Evolutionary conservation across 345 rosid genomes (phyloP).

Genomic region (Corchorus capsularis): DNA sequence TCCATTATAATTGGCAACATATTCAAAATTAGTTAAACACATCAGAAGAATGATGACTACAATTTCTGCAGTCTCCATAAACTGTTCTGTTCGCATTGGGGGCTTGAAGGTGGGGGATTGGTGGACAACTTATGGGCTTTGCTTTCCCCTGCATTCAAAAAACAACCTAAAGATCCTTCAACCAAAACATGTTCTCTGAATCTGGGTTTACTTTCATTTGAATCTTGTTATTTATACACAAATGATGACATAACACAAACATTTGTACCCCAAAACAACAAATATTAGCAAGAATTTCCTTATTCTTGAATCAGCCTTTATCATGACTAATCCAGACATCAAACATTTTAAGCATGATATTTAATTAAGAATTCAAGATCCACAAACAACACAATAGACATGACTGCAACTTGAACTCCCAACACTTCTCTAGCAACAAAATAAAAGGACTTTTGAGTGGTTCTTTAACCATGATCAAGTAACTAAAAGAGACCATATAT

Average conservation of each 20-base stretch:
- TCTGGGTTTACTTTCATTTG: background rate
- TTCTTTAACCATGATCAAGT: background rate
- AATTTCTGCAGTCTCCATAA: background rate
- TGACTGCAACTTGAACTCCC: background rate
- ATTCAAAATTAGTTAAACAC: background rate
- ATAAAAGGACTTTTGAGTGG: background rate
- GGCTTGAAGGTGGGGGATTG: too few species aligned
- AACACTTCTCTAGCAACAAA: background rate
- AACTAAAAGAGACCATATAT: background rate
- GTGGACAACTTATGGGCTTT: too few species aligned
- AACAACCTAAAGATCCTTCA: background rate
- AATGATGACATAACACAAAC: background rate
- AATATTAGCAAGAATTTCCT: background rate
- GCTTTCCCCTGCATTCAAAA: background rate
- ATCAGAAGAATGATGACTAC: background rate
- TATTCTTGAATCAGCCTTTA: background rate
- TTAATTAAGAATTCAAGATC: background rate
- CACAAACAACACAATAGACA: background rate
- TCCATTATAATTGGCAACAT: background rate
- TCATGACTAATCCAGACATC: background rate
- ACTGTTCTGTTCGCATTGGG: background rate
- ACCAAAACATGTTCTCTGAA: background rate
- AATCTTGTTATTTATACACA: background rate
- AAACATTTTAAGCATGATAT: background rate
- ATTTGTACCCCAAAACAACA: background rate